phyloP scores from a whole-genome alignment of 306 rosid genomes.

The Hippophae tibetana region DNA sequence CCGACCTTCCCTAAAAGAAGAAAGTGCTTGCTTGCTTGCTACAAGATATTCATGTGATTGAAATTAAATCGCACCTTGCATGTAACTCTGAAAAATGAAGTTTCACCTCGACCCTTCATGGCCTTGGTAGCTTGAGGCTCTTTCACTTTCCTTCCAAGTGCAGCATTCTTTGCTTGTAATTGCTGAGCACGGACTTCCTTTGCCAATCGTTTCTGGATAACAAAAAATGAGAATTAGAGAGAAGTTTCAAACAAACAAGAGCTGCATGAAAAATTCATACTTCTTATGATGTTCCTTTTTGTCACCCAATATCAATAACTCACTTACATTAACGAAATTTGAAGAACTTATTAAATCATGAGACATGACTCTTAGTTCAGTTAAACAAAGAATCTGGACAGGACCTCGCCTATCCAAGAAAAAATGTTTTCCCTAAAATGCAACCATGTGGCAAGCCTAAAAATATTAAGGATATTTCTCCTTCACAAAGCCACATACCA shows the following conservation, averaged over 20 bases:
- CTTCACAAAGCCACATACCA: no score
- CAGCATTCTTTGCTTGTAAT: constrained; percentile 66
- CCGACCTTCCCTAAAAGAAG: not conserved
- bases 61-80: constrained; percentile 57
- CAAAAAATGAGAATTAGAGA: constrained; percentile 4
- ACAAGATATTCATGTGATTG: constrained; percentile 19
- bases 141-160: constrained; percentile 73
- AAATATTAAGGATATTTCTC: no score
- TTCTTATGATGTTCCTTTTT: not conserved
- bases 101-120: constrained; percentile 78
- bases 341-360: not conserved
- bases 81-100: constrained; percentile 85
- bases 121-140: constrained; percentile 55
- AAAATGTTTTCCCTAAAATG: no score
- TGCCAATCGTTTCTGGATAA: constrained; percentile 62
- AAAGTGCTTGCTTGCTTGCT: not conserved
- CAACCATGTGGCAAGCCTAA: no score
- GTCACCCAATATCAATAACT: not conserved
- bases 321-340: not conserved
- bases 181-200: constrained; percentile 85
- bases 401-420: not conserved
- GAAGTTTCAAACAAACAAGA: not conserved
- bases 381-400: not conserved
- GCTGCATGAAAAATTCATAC: not conserved
- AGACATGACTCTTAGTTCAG: not conserved